Evolutionary conservation across 2,329 filamentous ascomycete species (phyloP).

Genomic region (Stemphylium lycopersici): DNA sequence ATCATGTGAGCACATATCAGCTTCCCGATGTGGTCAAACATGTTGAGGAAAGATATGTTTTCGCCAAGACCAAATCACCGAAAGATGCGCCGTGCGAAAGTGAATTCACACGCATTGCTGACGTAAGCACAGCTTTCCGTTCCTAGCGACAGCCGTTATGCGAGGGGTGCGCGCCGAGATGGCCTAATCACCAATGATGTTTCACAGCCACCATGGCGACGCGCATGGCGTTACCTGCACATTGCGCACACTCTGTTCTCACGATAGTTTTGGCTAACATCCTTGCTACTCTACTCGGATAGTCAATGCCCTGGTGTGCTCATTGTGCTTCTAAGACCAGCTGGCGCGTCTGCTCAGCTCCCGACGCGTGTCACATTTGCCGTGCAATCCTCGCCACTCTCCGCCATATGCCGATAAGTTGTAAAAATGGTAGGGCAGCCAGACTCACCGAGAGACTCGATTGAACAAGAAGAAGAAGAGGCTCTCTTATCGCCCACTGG

Average conservation of each 20-base stretch:
- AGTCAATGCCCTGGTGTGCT: background rate
- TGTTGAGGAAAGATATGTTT: no score
- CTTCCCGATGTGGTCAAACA: no score
- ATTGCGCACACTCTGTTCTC: background rate
- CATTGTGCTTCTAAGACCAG: background rate
- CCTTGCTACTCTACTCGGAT: background rate
- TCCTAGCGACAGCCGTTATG: background rate
- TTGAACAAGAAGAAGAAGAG: conserved; percentile 21
- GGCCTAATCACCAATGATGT: background rate
- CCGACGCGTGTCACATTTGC: background rate
- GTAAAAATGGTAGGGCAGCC: conserved; percentile 14
- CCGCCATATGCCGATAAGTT: background rate
- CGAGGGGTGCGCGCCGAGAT: background rate
- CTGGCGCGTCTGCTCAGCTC: background rate
- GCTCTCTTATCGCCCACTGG: conserved; percentile 24
- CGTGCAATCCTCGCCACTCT: background rate
- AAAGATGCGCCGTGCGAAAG: no score
- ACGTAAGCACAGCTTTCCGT: background rate
- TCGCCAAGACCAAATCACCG: no score
- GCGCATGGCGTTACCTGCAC: background rate
- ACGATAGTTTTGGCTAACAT: background rate
- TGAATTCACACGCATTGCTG: background rate
- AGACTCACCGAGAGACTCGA: conserved; percentile 18
- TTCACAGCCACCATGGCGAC: background rate
- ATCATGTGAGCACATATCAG: no score